Percentiles rank a stretch among this genome's conserved stretches.
Conservation (phyloP, 2,329 filamentous ascomycete species). For the Fusarium goolgardi region DNA sequence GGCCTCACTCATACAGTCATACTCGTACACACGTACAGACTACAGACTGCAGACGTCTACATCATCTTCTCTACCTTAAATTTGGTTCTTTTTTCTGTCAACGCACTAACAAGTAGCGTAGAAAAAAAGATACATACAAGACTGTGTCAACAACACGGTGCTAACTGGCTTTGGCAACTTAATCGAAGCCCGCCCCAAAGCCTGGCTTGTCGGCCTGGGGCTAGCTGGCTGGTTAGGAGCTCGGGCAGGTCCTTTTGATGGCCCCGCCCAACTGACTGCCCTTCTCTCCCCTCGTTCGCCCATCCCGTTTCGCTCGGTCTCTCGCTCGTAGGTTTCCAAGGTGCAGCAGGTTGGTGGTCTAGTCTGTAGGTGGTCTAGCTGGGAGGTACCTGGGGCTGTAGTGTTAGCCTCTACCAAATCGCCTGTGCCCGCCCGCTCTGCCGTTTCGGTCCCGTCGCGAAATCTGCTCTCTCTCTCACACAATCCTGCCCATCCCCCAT, state of each 20-base stretch:
- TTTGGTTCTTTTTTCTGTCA: not conserved
- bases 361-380: constrained; percentile 4
- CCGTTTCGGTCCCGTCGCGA: constrained; percentile 42
- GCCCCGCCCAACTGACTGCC: constrained; percentile 22
- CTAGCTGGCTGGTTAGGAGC: constrained; percentile 11
- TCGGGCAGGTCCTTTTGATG: constrained; percentile 36
- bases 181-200: constrained; percentile 32
- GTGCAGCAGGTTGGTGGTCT: not conserved
- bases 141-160: constrained; percentile 40
- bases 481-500: not conserved
- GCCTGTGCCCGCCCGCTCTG: constrained; percentile 26
- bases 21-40: not conserved
- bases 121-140: constrained; percentile 17
- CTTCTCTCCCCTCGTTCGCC: constrained; percentile 22
- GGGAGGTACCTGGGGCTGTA: constrained; percentile 4
- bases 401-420: constrained; percentile 18
- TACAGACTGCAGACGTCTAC: too few relatives aligned
- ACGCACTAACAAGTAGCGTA: not conserved
- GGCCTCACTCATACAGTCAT: constrained; percentile 19
- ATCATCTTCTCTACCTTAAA: not conserved
- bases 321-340: constrained; percentile 21
- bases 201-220: constrained; percentile 6
- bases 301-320: constrained; percentile 28
- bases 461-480: constrained; percentile 22
- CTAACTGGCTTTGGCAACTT: not conserved